Evolutionary conservation across 257 asterid genomes (phyloP).

Genomic region (Nicotiana tomentosiformis): DNA sequence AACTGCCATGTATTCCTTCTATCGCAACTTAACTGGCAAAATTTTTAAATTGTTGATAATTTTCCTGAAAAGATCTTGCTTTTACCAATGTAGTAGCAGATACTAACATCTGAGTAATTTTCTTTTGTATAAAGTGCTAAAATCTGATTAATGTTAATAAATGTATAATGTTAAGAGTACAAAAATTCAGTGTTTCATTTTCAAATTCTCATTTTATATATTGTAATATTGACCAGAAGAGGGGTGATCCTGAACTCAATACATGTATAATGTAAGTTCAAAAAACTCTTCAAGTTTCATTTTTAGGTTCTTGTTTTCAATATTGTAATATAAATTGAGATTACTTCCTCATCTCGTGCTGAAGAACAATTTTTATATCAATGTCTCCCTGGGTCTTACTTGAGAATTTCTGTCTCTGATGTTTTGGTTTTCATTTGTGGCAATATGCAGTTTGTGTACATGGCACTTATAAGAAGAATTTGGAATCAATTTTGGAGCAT

Average conservation of each 20-base stretch:
- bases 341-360: not conserved
- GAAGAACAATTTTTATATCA: not conserved
- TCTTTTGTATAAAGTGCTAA: not conserved
- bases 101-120: not conserved
- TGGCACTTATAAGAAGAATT: constrained; percentile 73
- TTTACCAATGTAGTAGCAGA: not conserved
- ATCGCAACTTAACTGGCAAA: not conserved
- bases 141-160: not conserved
- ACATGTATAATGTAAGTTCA: not conserved
- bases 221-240: not conserved
- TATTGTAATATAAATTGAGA: not conserved
- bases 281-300: not conserved
- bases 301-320: not conserved
- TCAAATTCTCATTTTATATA: not conserved
- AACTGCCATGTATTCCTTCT: not conserved
- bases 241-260: not conserved
- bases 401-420: not conserved
- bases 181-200: not conserved
- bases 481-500: constrained; percentile 66
- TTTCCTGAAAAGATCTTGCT: not conserved
- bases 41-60: not conserved
- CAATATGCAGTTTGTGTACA: constrained; percentile 75
- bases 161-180: not conserved
- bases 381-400: not conserved
- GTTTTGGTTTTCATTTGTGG: not conserved